phyloP scores from a whole-genome alignment of 2,329 filamentous ascomycete genomes.

The Fusarium transvaalense region DNA sequence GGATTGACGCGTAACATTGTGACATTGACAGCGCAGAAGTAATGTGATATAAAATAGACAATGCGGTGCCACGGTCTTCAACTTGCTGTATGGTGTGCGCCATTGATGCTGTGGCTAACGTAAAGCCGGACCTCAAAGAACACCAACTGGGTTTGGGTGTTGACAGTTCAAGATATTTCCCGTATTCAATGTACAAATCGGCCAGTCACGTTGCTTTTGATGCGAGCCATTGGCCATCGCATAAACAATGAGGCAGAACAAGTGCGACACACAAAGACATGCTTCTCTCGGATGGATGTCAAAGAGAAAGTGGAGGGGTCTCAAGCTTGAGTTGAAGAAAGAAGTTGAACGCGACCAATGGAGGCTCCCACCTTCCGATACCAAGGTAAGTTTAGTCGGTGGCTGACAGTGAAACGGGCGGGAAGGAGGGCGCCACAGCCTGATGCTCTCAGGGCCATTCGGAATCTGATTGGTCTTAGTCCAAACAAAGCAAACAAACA shows the following conservation, averaged over 20 bases:
- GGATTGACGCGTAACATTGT: constrained; percentile 31
- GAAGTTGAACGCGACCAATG: background rate
- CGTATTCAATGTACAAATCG: constrained; percentile 15
- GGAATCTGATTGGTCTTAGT: constrained; percentile 20
- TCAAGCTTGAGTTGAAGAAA: constrained; percentile 11
- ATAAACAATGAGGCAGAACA: constrained; percentile 1
- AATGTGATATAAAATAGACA: constrained; percentile 20
- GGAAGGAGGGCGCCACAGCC: constrained; percentile 36
- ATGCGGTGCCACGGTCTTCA: constrained; percentile 1
- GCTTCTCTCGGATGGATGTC: background rate
- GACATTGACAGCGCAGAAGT: constrained; percentile 24
- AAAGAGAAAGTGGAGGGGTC: constrained; percentile 17
- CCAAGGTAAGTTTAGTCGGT: constrained; percentile 16
- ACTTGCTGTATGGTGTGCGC: constrained; percentile 10
- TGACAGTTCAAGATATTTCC: constrained; percentile 17
- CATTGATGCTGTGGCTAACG: constrained; percentile 40
- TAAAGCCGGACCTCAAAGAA: constrained; percentile 10
- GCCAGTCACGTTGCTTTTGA: constrained; percentile 17
- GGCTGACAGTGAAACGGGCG: constrained; percentile 36
- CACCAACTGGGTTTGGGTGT: constrained; percentile 4
- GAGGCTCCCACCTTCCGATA: constrained; percentile 21
- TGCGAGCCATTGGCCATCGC: constrained; percentile 9
- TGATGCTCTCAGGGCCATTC: constrained; percentile 20
- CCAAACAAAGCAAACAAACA: constrained; percentile 24
- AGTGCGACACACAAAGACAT: constrained; percentile 16